Evolutionary conservation across 1,284 basidiomycete species (phyloP).

Genomic region (Melampsora americana): DNA sequence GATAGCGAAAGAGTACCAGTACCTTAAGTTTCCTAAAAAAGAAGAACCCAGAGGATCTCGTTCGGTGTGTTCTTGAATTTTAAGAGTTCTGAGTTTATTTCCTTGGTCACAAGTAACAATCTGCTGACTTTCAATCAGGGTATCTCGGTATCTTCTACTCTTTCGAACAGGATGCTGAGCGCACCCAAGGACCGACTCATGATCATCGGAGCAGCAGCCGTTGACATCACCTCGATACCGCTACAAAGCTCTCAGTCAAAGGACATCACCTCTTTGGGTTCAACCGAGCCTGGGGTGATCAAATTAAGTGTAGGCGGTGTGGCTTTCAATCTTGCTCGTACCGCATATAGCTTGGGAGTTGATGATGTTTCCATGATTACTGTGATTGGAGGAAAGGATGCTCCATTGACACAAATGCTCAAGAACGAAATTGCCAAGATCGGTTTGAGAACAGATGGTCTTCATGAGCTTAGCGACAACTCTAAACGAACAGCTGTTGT

Average conservation of each 20-base stretch:
- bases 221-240: constrained; percentile 72
- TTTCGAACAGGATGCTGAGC: constrained; percentile 10
- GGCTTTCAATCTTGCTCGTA: constrained; percentile 87
- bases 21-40: constrained; percentile 55
- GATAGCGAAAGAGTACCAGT: constrained; percentile 75
- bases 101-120: background rate
- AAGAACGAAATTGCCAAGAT: background rate
- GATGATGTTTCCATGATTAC: constrained; percentile 56
- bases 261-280: constrained; percentile 57
- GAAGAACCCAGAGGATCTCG: too few species aligned
- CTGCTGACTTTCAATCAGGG: constrained; percentile 45
- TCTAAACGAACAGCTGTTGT: constrained; percentile 58
- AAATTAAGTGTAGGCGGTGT: constrained; percentile 80
- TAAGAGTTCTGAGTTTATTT: constrained; percentile 19
- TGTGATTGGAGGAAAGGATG: constrained; percentile 52
- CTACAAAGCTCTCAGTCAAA: constrained; percentile 49
- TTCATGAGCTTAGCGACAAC: background rate
- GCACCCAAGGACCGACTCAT: constrained; percentile 56
- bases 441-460: constrained; percentile 25
- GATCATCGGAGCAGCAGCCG: constrained; percentile 76
- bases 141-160: background rate
- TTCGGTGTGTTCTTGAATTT: background rate
- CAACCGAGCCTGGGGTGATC: constrained; percentile 77
- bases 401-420: constrained; percentile 44
- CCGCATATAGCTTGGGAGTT: constrained; percentile 65